These are phyloP conservation scores for Physaria fendleri DNA, from an alignment of 345 rosid genomes.

Conservation along the genomic window DNA sequence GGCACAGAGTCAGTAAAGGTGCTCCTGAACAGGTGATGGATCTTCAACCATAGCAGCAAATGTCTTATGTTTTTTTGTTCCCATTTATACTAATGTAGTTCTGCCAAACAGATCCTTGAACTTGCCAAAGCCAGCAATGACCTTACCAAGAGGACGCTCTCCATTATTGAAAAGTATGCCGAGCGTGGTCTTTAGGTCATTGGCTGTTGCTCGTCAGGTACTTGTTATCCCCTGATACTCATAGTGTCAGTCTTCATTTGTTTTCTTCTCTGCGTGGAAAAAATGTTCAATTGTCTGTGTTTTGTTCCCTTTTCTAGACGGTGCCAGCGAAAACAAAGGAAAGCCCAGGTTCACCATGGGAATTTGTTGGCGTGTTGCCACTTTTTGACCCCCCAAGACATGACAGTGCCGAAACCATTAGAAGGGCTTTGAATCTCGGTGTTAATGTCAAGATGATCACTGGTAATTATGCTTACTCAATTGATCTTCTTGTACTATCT, in stretches of 20 bases:
- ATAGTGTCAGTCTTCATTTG: not conserved
- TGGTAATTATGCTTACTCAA: no score
- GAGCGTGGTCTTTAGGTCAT: slow-evolving; percentile 96
- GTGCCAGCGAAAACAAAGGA: slow-evolving; percentile 87
- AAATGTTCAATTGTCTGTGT: not conserved
- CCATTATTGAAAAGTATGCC: slow-evolving; percentile 84
- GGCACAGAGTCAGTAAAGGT: no score
- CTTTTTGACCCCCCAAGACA: slow-evolving; percentile 99
- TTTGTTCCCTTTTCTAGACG: slow-evolving; percentile 36
- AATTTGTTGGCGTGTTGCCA: slow-evolving; percentile 79
- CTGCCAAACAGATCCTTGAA: slow-evolving; percentile 47
- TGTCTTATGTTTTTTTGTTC: not conserved
- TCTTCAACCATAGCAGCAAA: not conserved
- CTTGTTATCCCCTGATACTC: slow-evolving; percentile 1
- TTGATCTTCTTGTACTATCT: no score
- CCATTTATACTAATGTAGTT: slow-evolving; percentile 3
- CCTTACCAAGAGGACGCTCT: slow-evolving; percentile 65
- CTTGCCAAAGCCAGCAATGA: slow-evolving; percentile 80
- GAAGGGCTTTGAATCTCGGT: slow-evolving; percentile 88
- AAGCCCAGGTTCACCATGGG: slow-evolving; percentile 82
- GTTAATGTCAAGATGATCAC: slow-evolving; percentile 98
- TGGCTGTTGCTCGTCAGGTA: slow-evolving; percentile 93
- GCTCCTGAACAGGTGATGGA: slow-evolving; percentile 76
- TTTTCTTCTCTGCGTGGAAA: not conserved
- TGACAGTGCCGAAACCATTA: slow-evolving; percentile 97